phyloP scores from a whole-genome alignment of 257 asterid species.

The Lantana camara region DNA sequence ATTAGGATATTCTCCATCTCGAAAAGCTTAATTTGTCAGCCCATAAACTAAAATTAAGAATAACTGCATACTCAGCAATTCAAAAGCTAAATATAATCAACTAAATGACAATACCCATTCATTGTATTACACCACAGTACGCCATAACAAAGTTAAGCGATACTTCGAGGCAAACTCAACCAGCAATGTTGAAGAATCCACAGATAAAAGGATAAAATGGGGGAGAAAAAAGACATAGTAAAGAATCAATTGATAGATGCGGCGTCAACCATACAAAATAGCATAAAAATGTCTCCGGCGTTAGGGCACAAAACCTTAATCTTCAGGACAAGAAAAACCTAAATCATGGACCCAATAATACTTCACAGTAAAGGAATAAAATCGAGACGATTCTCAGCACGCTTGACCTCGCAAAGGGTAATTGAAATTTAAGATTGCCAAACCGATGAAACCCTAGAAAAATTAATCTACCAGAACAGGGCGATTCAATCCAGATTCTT shows the following conservation, averaged over 20 bases:
- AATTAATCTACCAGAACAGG: not conserved
- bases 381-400: not conserved
- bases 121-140: not conserved
- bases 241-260: not conserved
- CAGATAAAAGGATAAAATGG: no score
- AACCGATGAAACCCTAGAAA: constrained; percentile 22
- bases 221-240: no score
- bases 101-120: not conserved
- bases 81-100: not conserved
- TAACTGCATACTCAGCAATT: not conserved
- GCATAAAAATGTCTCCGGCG: not conserved
- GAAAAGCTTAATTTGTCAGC: not conserved
- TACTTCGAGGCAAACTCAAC: not conserved
- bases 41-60: not conserved
- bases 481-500: not conserved
- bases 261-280: not conserved
- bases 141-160: not conserved
- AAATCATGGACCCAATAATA: not conserved
- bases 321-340: not conserved
- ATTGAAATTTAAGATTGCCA: not conserved
- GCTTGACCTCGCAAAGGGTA: not conserved
- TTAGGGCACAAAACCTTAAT: not conserved
- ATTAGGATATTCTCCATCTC: not conserved
- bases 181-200: not conserved
- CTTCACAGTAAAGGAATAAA: not conserved